phyloP scores from a whole-genome alignment of 2,329 filamentous ascomycete species.

The Coleophoma eucalyptorum region DNA sequence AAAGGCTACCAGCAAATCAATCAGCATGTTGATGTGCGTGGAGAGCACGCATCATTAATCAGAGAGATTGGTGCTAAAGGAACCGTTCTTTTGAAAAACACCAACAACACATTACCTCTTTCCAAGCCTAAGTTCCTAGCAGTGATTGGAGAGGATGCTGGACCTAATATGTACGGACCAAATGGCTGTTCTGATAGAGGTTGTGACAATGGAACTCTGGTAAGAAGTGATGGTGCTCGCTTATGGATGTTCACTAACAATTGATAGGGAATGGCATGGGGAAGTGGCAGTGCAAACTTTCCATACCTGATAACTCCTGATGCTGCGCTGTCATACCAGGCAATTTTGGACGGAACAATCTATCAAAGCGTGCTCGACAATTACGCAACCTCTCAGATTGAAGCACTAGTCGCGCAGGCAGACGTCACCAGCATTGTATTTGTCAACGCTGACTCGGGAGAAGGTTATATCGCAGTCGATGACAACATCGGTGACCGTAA shows the following conservation, averaged over 20 bases:
- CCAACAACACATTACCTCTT: constrained; percentile 66
- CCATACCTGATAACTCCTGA: constrained; percentile 78
- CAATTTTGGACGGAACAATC: constrained; percentile 53
- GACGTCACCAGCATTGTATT: constrained; percentile 78
- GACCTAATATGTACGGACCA: constrained; percentile 67
- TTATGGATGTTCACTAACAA: constrained; percentile 46
- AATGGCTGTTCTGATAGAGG: constrained; percentile 64
- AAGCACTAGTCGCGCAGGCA: constrained; percentile 56
- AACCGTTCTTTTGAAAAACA: constrained; percentile 88
- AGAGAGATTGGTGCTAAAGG: constrained; percentile 75
- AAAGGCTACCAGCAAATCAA: constrained; percentile 68
- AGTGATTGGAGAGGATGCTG: constrained; percentile 81
- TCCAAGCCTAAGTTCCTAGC: constrained; percentile 71
- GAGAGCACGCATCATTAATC: constrained; percentile 68
- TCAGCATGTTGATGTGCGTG: constrained; percentile 79
- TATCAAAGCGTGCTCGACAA: constrained; percentile 68
- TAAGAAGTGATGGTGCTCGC: constrained; percentile 32
- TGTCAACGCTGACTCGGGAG: constrained; percentile 81
- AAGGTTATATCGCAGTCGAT: constrained; percentile 81
- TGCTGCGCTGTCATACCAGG: constrained; percentile 63
- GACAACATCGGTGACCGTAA: constrained; percentile 85
- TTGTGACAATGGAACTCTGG: constrained; percentile 56
- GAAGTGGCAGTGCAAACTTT: constrained; percentile 69
- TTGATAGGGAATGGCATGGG: constrained; percentile 74
- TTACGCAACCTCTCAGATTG: constrained; percentile 63